Conservation (phyloP, 78 protist species). For the Thecamonas trahens region DNA sequence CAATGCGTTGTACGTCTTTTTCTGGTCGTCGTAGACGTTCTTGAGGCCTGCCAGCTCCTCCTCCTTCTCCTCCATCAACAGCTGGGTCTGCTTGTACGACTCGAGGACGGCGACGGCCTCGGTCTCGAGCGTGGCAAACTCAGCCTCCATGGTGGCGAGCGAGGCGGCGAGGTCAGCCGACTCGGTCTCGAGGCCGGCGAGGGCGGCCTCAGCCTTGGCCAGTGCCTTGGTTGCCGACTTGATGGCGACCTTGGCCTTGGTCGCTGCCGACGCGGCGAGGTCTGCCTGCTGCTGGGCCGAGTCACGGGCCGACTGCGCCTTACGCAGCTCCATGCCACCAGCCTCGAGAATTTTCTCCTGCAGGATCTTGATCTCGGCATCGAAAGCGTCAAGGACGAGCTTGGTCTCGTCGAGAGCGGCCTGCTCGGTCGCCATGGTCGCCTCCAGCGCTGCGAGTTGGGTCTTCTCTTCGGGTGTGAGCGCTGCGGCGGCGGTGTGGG, state of each 20-base stretch:
- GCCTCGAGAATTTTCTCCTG: constrained; percentile 42
- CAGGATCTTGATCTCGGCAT: constrained; percentile 17
- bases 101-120: neutral
- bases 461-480: constrained; percentile 14
- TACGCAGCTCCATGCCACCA: constrained; percentile 53
- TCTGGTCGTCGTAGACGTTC: neutral
- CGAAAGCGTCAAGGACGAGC: neutral
- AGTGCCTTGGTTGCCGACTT: neutral
- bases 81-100: neutral
- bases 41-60: neutral
- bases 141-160: neutral
- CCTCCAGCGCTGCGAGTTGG: constrained; percentile 14
- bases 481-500: constrained; percentile 8
- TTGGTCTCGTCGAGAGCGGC: neutral
- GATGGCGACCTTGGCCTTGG: constrained; percentile 6
- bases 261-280: neutral
- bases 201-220: neutral
- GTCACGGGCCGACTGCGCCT: constrained; percentile 21
- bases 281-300: neutral
- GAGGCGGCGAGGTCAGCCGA: neutral
- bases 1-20: neutral
- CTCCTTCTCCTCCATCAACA: neutral
- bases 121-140: neutral
- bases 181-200: neutral
- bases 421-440: neutral